Percentiles rank a stretch among this genome's conserved stretches.
Evolutionary conservation across 1,284 basidiomycete species (phyloP).

Genomic region (Inonotus obliquus): DNA sequence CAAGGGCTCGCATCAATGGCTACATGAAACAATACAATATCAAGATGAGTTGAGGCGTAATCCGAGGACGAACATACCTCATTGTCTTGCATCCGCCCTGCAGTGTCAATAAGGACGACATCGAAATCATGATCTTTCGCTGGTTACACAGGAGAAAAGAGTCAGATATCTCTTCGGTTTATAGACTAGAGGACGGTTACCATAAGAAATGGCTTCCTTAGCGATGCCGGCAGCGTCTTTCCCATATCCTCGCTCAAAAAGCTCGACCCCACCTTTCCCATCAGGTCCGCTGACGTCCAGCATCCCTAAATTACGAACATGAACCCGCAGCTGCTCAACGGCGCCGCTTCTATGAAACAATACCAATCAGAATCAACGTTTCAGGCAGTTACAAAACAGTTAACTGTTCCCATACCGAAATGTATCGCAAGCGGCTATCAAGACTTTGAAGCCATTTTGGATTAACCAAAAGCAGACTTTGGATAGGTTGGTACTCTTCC

Average conservation of each 20-base stretch:
- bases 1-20: constrained; percentile 97
- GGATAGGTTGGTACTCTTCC: constrained; percentile 96
- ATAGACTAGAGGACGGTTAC: constrained; percentile 39
- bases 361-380: background rate
- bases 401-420: constrained; percentile 59
- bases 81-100: constrained; percentile 98
- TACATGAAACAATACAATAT: constrained; percentile 26
- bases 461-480: constrained; percentile 99
- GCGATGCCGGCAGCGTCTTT: constrained; percentile 98
- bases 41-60: background rate
- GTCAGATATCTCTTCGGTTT: background rate
- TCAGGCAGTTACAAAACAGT: background rate
- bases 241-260: constrained; percentile 96
- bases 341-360: constrained; percentile 72
- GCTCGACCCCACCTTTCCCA: constrained; percentile 78
- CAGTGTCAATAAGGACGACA: constrained; percentile 94
- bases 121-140: constrained; percentile 86
- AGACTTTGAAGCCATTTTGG: constrained; percentile 88
- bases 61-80: constrained; percentile 51
- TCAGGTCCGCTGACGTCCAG: constrained; percentile 70
- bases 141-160: constrained; percentile 30
- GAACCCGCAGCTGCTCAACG: constrained; percentile 95
- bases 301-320: constrained; percentile 92
- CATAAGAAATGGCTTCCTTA: constrained; percentile 88
- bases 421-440: constrained; percentile 98